phyloP scores from a whole-genome alignment of 176 grass and related monocot genomes.

The Poa pratensis region DNA sequence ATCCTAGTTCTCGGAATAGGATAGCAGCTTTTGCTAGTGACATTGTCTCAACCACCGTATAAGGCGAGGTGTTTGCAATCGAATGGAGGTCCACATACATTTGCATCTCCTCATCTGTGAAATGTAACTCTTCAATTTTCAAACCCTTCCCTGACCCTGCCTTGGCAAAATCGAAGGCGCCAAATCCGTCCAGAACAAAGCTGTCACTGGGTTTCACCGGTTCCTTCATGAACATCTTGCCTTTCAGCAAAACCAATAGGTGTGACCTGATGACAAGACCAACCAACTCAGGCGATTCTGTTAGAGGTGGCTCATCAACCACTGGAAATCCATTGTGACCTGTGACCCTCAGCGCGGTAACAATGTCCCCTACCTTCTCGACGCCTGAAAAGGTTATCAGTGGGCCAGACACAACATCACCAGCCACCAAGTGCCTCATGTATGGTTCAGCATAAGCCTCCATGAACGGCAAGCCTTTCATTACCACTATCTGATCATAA shows the following conservation, averaged over 20 bases:
- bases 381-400: slow-evolving; percentile 77
- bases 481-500: slow-evolving; percentile 87
- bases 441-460: slow-evolving; percentile 94
- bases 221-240: slow-evolving; percentile 73
- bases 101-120: slow-evolving; percentile 84
- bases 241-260: slow-evolving; percentile 71
- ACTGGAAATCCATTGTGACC: slow-evolving; percentile 92
- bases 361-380: slow-evolving; percentile 70
- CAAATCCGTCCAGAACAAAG: slow-evolving; percentile 55
- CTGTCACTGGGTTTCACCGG: slow-evolving; percentile 48
- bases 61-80: slow-evolving; percentile 78
- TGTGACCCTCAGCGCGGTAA: slow-evolving; percentile 63
- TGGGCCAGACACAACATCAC: slow-evolving; percentile 71
- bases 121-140: slow-evolving; percentile 73
- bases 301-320: slow-evolving; percentile 72
- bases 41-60: slow-evolving; percentile 93
- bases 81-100: slow-evolving; percentile 93
- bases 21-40: slow-evolving; percentile 86
- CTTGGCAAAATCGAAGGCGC: slow-evolving; percentile 76
- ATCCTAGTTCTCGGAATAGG: slow-evolving; percentile 73
- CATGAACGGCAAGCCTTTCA: slow-evolving; percentile 92
- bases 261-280: slow-evolving; percentile 82
- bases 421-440: slow-evolving; percentile 81
- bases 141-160: slow-evolving; percentile 83
- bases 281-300: slow-evolving; percentile 59